A percentile compares a stretch with the other conserved stretches of the same genome.
These are phyloP conservation scores for Russula griseocarnosa DNA, from an alignment of 768 basidiomycete species.

Conservation along the genomic window DNA sequence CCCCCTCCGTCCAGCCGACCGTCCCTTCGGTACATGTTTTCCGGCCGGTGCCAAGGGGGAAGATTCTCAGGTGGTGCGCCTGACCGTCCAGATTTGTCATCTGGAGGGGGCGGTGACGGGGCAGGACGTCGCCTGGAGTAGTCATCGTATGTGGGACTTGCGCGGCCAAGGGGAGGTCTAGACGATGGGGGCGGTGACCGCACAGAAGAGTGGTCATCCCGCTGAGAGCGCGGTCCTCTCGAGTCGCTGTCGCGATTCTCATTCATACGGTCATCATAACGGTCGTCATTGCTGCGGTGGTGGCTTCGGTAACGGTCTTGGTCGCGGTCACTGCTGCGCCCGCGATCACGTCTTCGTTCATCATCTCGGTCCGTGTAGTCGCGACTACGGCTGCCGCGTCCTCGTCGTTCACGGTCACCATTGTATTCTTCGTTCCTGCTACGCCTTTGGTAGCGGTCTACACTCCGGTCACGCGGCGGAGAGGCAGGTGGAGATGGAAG, in stretches of 20 bases:
- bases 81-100: conserved; percentile 12
- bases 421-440: conserved; percentile 1
- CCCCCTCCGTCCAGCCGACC: conserved; percentile 39
- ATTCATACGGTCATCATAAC: neutral
- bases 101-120: conserved; percentile 35
- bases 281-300: conserved; percentile 21
- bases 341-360: conserved; percentile 21
- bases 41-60: conserved; percentile 46
- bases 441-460: conserved; percentile 26
- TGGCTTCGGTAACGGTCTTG: conserved; percentile 5
- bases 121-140: conserved; percentile 42
- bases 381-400: neutral
- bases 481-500: neutral
- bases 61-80: conserved; percentile 30
- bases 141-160: conserved; percentile 58
- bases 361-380: neutral
- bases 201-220: neutral
- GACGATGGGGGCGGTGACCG: conserved; percentile 23
- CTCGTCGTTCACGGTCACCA: neutral
- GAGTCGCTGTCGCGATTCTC: neutral
- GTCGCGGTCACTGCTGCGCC: conserved; percentile 23
- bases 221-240: neutral
- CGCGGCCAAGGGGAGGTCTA: conserved; percentile 17
- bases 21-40: conserved; percentile 45
- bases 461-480: conserved; percentile 11